These are phyloP conservation scores for Naganishia sp. DNA, from an alignment of 1,284 basidiomycete species.

Conservation along the genomic window DNA sequence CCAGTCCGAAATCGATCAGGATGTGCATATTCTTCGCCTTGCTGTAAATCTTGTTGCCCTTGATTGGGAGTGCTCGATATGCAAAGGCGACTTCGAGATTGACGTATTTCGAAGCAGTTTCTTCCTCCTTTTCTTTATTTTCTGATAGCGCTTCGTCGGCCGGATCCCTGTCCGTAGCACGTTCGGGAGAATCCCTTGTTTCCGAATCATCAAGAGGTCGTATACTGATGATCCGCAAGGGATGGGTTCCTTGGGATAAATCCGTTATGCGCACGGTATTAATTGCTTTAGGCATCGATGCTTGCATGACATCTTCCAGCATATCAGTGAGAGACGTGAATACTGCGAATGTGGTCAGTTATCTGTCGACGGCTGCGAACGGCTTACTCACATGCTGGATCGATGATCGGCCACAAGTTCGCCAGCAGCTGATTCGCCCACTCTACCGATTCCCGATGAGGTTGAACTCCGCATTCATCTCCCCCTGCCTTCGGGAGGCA, in stretches of 20 bases:
- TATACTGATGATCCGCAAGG: conserved; percentile 53
- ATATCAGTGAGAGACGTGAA: conserved; percentile 53
- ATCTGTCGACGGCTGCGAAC: background rate
- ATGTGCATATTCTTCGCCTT: conserved; percentile 32
- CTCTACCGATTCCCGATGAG: conserved; percentile 51
- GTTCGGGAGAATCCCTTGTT: conserved; percentile 23
- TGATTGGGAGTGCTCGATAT: conserved; percentile 36
- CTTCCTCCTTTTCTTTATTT: conserved; percentile 13
- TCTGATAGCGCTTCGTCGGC: conserved; percentile 1
- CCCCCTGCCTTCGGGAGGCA: conserved; percentile 20
- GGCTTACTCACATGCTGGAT: conserved; percentile 46
- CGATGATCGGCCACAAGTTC: conserved; percentile 55
- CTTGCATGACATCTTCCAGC: conserved; percentile 57
- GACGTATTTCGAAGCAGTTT: conserved; percentile 32
- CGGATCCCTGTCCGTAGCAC: conserved; percentile 5
- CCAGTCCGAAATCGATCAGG: conserved; percentile 30
- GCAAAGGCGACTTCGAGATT: conserved; percentile 38
- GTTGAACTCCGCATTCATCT: conserved; percentile 27
- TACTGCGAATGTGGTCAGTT: conserved; percentile 31
- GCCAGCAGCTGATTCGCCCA: conserved; percentile 54
- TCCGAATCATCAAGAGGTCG: conserved; percentile 49
- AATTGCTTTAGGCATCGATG: conserved; percentile 53
- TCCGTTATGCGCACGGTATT: conserved; percentile 54
- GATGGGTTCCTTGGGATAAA: conserved; percentile 51
- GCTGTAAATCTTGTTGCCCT: conserved; percentile 25